Conservation (phyloP, 2,329 filamentous ascomycete genomes). For the Cytospora piceae region DNA sequence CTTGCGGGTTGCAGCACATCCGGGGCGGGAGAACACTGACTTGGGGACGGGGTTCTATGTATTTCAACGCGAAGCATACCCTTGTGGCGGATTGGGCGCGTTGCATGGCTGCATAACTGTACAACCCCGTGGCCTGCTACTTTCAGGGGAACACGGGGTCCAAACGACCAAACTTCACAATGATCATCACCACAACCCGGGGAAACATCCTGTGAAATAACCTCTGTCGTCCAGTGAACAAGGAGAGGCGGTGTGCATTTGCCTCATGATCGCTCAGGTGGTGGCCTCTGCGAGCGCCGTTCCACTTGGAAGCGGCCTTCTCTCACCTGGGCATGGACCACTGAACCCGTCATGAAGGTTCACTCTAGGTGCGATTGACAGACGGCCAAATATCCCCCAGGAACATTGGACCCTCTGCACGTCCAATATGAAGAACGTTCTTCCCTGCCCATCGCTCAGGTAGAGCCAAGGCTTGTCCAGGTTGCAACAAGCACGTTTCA, state of each 20-base stretch:
- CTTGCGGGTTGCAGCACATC: not conserved
- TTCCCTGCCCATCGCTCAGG: not conserved
- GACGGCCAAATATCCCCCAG: not conserved
- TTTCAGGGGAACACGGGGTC: not conserved
- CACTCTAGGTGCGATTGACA: not conserved
- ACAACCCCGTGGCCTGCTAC: not conserved
- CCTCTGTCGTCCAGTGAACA: not conserved
- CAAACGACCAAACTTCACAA: not conserved
- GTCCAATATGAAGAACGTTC: not conserved
- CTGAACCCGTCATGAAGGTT: not conserved
- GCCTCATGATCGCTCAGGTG: not conserved
- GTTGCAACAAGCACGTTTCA: constrained; percentile 15
- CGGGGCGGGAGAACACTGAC: not conserved
- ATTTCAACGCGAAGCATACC: not conserved
- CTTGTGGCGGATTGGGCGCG: not conserved
- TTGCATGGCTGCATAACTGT: not conserved
- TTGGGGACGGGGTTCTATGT: not conserved
- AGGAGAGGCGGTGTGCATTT: not conserved
- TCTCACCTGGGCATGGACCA: not conserved
- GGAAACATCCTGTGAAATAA: not conserved
- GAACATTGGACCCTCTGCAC: not conserved
- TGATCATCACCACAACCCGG: not conserved
- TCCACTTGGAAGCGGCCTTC: not conserved
- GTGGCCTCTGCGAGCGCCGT: not conserved
- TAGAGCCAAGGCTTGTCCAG: not conserved